These are phyloP conservation scores for Ophiosphaerella herpotricha DNA, from an alignment of 2,329 filamentous ascomycete species.

Conservation along the genomic window DNA sequence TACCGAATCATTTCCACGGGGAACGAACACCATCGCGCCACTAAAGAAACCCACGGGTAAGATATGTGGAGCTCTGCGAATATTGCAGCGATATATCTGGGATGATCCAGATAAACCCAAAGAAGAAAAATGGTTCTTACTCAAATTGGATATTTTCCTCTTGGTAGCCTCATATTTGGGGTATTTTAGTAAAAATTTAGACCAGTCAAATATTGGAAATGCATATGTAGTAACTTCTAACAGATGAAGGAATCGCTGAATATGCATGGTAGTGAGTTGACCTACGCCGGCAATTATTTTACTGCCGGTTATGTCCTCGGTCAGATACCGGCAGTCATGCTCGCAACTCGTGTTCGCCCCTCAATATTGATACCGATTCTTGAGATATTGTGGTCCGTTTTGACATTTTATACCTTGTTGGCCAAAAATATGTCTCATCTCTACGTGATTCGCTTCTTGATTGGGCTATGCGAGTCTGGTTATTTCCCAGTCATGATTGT, in stretches of 20 bases:
- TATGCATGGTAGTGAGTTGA: constrained; percentile 39
- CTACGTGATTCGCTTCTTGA: constrained; percentile 42
- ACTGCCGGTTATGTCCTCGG: constrained; percentile 37
- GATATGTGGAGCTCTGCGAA: constrained; percentile 14
- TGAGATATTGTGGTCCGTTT: constrained; percentile 34
- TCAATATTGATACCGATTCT: constrained; percentile 37
- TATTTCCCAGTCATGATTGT: constrained; percentile 38
- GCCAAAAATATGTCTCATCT: constrained; percentile 32
- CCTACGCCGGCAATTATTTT: constrained; percentile 35
- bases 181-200: constrained; percentile 34
- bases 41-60: constrained; percentile 19
- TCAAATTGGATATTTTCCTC: constrained; percentile 37
- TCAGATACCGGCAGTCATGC: constrained; percentile 35
- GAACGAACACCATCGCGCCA: not conserved
- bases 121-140: constrained; percentile 31
- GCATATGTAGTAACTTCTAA: constrained; percentile 23
- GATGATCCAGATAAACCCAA: constrained; percentile 22
- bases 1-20: constrained; percentile 2
- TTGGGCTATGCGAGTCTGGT: constrained; percentile 31
- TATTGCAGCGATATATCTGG: constrained; percentile 25
- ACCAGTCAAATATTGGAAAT: constrained; percentile 35
- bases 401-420: constrained; percentile 26
- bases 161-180: constrained; percentile 29
- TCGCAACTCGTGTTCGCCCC: constrained; percentile 29
- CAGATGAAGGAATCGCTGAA: constrained; percentile 37